Conservation (phyloP, 768 basidiomycete genomes). For the Hericium erinaceus region DNA sequence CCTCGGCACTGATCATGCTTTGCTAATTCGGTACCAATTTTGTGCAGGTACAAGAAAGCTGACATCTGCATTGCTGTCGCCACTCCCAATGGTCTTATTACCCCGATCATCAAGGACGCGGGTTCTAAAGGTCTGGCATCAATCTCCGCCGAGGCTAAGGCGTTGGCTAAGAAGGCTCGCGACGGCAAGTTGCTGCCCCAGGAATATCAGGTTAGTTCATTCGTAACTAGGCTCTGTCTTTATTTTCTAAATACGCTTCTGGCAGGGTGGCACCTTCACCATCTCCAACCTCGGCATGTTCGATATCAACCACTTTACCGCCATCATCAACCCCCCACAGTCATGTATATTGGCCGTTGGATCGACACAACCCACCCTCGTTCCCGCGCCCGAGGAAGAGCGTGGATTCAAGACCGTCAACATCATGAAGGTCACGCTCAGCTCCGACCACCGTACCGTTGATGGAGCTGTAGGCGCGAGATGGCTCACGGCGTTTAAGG, state of each 20-base stretch:
- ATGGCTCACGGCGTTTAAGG: constrained; percentile 91
- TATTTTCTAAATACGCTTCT: not conserved
- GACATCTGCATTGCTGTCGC: constrained; percentile 97
- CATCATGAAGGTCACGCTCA: constrained; percentile 93
- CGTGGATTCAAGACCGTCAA: constrained; percentile 91
- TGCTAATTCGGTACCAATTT: not conserved
- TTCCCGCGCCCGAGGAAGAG: constrained; percentile 81
- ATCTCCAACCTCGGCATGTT: constrained; percentile 99
- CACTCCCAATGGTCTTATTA: constrained; percentile 92
- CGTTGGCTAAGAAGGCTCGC: constrained; percentile 89
- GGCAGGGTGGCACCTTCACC: constrained; percentile 92
- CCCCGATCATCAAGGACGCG: constrained; percentile 92
- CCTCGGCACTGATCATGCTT: no score
- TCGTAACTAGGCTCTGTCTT: not conserved
- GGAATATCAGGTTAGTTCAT: constrained; percentile 76
- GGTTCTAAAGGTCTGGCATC: constrained; percentile 87
- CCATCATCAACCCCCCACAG: constrained; percentile 98
- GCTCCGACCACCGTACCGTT: constrained; percentile 90
- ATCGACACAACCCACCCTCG: constrained; percentile 73
- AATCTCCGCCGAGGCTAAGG: constrained; percentile 88
- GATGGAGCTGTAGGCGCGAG: constrained; percentile 93
- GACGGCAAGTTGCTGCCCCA: constrained; percentile 92
- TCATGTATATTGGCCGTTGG: constrained; percentile 97
- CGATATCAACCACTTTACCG: constrained; percentile 90
- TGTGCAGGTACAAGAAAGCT: constrained; percentile 80